Evolutionary conservation across 2,329 filamentous ascomycete species (phyloP).

Genomic region (Colletotrichum scovillei): DNA sequence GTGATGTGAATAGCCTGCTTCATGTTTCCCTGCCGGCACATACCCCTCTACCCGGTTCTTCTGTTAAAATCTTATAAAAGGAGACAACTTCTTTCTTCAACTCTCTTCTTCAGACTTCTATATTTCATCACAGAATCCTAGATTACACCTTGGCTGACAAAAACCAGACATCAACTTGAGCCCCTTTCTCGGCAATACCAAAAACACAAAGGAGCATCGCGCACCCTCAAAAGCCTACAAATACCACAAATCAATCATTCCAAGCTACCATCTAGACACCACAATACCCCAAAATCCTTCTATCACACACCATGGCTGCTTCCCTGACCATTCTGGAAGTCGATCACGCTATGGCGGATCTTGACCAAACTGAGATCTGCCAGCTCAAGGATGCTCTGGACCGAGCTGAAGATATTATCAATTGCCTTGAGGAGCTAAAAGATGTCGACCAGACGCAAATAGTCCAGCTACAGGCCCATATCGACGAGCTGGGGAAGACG

Average conservation of each 20-base stretch:
- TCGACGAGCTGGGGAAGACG: neutral
- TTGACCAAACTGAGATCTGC: constrained; percentile 16
- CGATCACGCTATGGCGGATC: neutral
- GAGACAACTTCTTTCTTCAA: neutral
- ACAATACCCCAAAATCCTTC: neutral
- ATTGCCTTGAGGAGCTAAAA: neutral
- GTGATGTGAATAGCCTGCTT: neutral
- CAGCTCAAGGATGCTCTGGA: neutral
- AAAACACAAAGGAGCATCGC: neutral
- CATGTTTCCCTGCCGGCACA: neutral
- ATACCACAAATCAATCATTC: neutral
- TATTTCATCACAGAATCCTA: neutral
- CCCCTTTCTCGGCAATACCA: neutral
- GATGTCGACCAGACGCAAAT: constrained; percentile 2
- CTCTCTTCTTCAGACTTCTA: neutral
- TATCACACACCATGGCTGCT: neutral
- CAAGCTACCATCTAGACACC: constrained; percentile 39
- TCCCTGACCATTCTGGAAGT: neutral
- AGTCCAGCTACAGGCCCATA: neutral
- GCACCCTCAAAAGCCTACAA: neutral
- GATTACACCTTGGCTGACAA: neutral
- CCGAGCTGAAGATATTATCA: neutral
- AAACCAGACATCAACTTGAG: neutral
- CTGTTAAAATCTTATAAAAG: neutral
- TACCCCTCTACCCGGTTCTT: no score